Percentiles rank a stretch among this genome's conserved stretches.
phyloP scores from a whole-genome alignment of 345 rosid genomes.

The Eucalyptus curtisii region DNA sequence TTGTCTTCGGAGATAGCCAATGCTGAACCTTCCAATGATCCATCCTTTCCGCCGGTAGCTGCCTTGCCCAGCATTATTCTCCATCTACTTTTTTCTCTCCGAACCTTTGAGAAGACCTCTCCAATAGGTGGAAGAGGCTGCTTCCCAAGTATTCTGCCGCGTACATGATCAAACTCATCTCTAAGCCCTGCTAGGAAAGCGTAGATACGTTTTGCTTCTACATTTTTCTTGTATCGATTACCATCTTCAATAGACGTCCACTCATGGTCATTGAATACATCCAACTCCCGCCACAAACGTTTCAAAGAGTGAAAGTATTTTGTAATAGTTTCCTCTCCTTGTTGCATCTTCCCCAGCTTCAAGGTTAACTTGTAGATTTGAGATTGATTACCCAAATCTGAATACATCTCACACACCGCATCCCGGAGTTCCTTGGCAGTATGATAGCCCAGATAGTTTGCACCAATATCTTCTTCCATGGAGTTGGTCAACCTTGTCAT shows the following conservation, averaged over 20 bases:
- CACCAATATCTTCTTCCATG: neutral
- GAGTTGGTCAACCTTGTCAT: neutral
- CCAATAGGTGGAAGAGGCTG: neutral
- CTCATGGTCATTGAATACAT: neutral
- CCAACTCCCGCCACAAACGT: neutral
- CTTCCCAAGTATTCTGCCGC: fast-evolving
- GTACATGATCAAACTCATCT: neutral
- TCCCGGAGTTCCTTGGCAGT: fast-evolving
- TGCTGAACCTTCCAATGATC: neutral
- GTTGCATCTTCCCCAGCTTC: fast-evolving
- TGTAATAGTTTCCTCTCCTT: neutral
- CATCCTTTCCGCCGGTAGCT: fast-evolving
- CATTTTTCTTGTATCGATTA: fast-evolving
- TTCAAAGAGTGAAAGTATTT: neutral
- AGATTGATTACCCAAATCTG: neutral
- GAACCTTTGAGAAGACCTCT: neutral
- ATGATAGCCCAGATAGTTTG: neutral
- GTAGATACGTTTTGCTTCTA: neutral
- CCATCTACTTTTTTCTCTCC: fast-evolving
- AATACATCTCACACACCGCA: neutral
- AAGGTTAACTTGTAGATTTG: neutral
- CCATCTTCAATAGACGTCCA: neutral
- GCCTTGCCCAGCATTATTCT: neutral
- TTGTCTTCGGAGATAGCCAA: neutral
- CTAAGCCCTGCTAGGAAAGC: neutral